Base-by-base conservation (phyloP, 371 early-diverging fungal species). In the Circinella minor region DNA sequence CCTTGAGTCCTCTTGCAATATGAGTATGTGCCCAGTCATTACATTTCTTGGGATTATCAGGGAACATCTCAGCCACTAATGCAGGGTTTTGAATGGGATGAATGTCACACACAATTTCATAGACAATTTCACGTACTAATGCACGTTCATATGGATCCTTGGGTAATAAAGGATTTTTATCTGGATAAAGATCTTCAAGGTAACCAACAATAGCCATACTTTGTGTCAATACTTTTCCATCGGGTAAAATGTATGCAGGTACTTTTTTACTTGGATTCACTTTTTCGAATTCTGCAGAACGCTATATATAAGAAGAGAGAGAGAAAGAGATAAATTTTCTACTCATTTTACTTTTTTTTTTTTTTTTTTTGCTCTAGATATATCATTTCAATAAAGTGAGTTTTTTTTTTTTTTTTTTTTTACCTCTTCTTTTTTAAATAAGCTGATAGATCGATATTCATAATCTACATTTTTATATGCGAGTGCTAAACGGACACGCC, bases 81-180 rank as follows among this genome's bases (percentile, higher is more conserved):
- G 88, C 75, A 65, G 93, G 72, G 77, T 97, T 96, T 72, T 95
- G 94, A 55, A 96, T 68, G 4, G 98, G 98, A 74, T 96, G 96
- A 60, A 90, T 97, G 73, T 96, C 98, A 76, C 90, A 84, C 18
- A 88, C 91, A 36, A 98, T 90, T 9, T 89, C 80, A 54, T 84
- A 76, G 34, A 88, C 86, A 59, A 98, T 82, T 1, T 89, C 83
- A n/a, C 96, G 87, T 51, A 93, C 95, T 74, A 88, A 63, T 37
- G 93, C 92, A 34, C 93, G 88, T 18, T 78, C 78, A 9, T 76
- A 51, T 15, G 91, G 85, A 66, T 91, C 91, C 65, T 82, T 81
- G 13, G 97, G 98, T 55, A 96, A 83, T 65, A 96, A 74, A n/a
- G 92, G 84, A 2, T 27, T 27, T 18, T 73, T 63, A 46, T 89